Base-by-base conservation (phyloP, 1,139 yeast species). In the Yarrowia galli region DNA sequence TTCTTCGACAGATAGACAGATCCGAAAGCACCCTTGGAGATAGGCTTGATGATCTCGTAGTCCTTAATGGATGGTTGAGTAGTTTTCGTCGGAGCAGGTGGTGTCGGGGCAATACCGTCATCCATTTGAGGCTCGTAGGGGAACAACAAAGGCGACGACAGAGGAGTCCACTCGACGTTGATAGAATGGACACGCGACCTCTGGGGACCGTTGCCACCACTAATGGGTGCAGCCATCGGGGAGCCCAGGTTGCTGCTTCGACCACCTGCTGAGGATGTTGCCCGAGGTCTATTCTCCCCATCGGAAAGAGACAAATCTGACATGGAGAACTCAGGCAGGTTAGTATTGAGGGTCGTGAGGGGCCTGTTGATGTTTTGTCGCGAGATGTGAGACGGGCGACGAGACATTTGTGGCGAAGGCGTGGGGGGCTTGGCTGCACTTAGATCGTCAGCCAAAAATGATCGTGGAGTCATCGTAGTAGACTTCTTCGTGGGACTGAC, bases 11-110 rank as follows among this genome's bases (percentile, higher is more conserved):
- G 81, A 75, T 88, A 95, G 0, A 96, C 99, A 49, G 97, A 89
- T 0, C 99, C 99, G 81, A 93, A 96, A 0, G 99, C 99, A 40
- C 99, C 99, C 75, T 92, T 91, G 75, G 97, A 91, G 67, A 96
- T 92, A 0, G 99, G 97, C 75, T 92, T 92, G 69, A 96, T 81
- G 43, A 95, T 87, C 73, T 92, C 97, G 76, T 92, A 96, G 77
- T 96, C 99, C 70, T 85, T 86, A 36, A 93, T 92, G 1, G 92
- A 88, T 0, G 96, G 95, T 3, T 83, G 80, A 0, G 79, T 72
- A 0, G 81, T 78, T 61, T 78, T 77, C 7, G 74, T 67, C 0
- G 84, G 74, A 10, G 38, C 32, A n/a, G 60, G 36, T 0, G 88
- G 83, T 64, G 72, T 78, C 15, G 68, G 69, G 6, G 48, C 58